A percentile compares a stretch with the other conserved stretches of the same genome.
These are phyloP conservation scores for Boeremia exigua DNA, from an alignment of 2,329 filamentous ascomycete species.

Conservation along the genomic window DNA sequence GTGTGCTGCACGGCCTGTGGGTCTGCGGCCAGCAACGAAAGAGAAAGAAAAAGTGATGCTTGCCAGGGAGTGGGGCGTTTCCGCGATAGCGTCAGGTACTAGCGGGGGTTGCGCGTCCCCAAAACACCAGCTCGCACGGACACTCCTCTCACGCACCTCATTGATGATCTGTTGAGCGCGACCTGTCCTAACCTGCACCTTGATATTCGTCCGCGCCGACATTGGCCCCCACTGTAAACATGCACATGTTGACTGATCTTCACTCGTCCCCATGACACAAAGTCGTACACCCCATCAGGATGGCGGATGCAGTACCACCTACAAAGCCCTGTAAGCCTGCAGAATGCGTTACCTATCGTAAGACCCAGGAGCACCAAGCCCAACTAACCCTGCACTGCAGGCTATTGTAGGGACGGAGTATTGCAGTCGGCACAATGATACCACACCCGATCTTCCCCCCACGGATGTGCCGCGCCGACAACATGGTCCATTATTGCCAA, in stretches of 20 bases:
- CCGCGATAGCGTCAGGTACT: conserved; percentile 7
- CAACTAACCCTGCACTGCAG: conserved; percentile 3
- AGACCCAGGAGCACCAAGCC: conserved; percentile 1
- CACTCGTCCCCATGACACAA: background rate
- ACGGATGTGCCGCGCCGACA: background rate
- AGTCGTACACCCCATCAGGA: conserved; percentile 4
- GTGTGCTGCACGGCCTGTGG: conserved; percentile 9
- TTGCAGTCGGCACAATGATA: background rate
- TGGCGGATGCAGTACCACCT: conserved; percentile 6
- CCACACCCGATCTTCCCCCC: background rate
- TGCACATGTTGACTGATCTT: background rate
- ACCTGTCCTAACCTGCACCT: conserved; percentile 1
- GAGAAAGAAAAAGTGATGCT: background rate
- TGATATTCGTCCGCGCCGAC: background rate
- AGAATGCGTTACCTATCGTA: conserved; percentile 7
- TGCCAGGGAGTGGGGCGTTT: conserved; percentile 3
- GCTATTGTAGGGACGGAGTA: background rate
- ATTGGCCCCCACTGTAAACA: background rate
- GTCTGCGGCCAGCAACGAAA: background rate
- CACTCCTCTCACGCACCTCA: background rate
- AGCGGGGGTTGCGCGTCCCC: background rate
- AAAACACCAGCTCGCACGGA: background rate
- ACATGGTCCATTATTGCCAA: conserved; percentile 9
- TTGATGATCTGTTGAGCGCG: conserved; percentile 8
- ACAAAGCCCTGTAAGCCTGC: background rate